These are phyloP conservation scores for Hygrophila difformis DNA, from an alignment of 257 asterid species.

Conservation along the genomic window DNA sequence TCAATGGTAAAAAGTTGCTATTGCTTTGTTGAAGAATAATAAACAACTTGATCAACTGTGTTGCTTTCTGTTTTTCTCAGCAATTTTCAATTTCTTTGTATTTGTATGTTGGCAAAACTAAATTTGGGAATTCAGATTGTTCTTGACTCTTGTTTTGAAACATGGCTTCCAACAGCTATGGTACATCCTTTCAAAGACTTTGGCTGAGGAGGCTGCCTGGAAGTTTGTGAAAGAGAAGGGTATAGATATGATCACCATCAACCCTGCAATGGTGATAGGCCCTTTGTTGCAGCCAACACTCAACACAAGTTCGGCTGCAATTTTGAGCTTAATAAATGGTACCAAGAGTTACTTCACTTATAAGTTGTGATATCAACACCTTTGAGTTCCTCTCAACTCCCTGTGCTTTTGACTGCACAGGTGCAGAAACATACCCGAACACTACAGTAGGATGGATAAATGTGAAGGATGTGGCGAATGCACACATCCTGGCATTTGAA, in stretches of 20 bases:
- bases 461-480: constrained; percentile 69
- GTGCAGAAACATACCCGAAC: constrained; percentile 55
- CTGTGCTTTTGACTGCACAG: constrained; percentile 23
- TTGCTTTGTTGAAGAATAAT: too few species aligned
- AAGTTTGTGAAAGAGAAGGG: constrained; percentile 65
- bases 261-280: constrained; percentile 76
- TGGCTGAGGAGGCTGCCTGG: constrained; percentile 89
- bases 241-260: constrained; percentile 53
- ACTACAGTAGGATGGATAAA: constrained; percentile 46
- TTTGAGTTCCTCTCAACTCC: neutral
- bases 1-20: too few species aligned
- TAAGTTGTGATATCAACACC: too few species aligned
- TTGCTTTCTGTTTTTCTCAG: too few species aligned
- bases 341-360: too few species aligned
- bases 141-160: neutral
- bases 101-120: neutral
- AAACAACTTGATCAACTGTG: too few species aligned
- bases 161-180: constrained; percentile 33
- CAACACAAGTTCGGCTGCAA: constrained; percentile 56
- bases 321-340: constrained; percentile 64
- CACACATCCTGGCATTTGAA: constrained; percentile 66
- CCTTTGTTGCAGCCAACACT: constrained; percentile 74
- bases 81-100: neutral
- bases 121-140: too few species aligned
- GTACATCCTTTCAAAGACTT: constrained; percentile 70